Base-by-base conservation (phyloP, 306 rosid genomes). In the Cotoneaster glaucophyllus region DNA sequence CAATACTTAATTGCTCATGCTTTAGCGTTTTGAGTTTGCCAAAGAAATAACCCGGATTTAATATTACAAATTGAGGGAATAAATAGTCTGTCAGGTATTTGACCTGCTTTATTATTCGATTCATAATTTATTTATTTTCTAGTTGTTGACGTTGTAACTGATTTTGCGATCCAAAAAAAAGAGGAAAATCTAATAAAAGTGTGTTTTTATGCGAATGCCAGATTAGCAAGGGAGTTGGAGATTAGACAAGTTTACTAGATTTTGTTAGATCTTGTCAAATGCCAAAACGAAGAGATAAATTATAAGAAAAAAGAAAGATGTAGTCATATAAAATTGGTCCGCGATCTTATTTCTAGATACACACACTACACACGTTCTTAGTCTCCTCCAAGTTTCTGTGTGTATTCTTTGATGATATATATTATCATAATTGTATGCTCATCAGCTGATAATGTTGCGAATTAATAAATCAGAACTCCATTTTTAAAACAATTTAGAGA, bases 211-310 rank as follows among this genome's bases (percentile, higher is more conserved):
- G 29, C 59, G 21, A 19, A 61, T 59, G 77, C 28, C 77, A 73
- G 44, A 31, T 11, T 63, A 37, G 68, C 44, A 64, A 64, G 45
- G 34, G 44, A 43, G 29, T 12, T 22, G 56, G 64, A 37, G 50
- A 9, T 69, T 69, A 29, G 52, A 61, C 45, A 59, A 73, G 15
- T 62, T 58, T 41, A 21, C 70, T 74, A 62, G 77, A 62, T 74
- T 74, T 69, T 74, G 21, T 45, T 62, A 74, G 77, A 74, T 74
- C 70, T 61, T 62, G 48, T 74, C 59, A 11, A 50, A 59, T 74
- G 21, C 28, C 29, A 61, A 9, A 58, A 58, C 59, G 67, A 73
- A 58, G 32, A 3, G 54, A 73, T 73, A 25, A 58, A 41, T 18
- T 11, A 37, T 73, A 29, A 25, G 9, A 29, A 25, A 8, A 14